Percentiles rank a stretch among this genome's conserved stretches.
Evolutionary conservation across 2,329 filamentous ascomycete species (phyloP).

Genomic region (Fusarium sp.): DNA sequence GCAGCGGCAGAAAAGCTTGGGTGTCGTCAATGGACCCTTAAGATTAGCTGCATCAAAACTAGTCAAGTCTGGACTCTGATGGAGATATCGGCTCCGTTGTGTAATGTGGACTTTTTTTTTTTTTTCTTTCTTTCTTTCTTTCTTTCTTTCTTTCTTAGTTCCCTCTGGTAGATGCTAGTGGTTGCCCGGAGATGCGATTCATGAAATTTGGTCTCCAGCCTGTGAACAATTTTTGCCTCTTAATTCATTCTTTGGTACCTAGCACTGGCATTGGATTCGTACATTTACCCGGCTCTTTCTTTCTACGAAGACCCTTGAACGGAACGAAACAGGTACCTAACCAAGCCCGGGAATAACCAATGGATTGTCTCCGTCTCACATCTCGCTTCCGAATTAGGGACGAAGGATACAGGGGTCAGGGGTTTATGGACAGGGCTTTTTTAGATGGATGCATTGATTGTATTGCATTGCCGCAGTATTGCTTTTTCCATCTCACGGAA

Average conservation of each 20-base stretch:
- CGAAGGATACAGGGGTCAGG: slow-evolving; percentile 27
- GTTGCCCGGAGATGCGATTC: neutral
- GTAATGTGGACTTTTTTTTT: neutral
- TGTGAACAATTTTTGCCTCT: neutral
- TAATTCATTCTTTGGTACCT: neutral
- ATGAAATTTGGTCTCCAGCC: neutral
- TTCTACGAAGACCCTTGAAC: slow-evolving; percentile 4
- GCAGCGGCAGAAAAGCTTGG: slow-evolving; percentile 11
- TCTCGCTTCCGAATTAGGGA: slow-evolving; percentile 18
- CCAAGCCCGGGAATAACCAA: slow-evolving; percentile 32
- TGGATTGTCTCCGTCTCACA: slow-evolving; percentile 13
- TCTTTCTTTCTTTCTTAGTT: neutral
- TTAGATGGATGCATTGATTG: neutral
- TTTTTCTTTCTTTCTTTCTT: neutral
- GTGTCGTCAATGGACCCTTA: slow-evolving; percentile 29
- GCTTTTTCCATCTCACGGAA: neutral
- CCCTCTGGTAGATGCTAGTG: neutral
- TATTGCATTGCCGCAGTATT: neutral
- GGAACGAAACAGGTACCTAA: neutral
- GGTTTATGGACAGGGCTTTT: slow-evolving; percentile 13
- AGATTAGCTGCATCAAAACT: slow-evolving; percentile 21
- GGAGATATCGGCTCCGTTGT: slow-evolving; percentile 7
- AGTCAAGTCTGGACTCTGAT: slow-evolving; percentile 24
- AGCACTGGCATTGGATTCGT: neutral
- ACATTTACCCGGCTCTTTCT: neutral